Evolutionary conservation across 441 rosid genomes (phyloP).

Genomic region (Adansonia gregorii): DNA sequence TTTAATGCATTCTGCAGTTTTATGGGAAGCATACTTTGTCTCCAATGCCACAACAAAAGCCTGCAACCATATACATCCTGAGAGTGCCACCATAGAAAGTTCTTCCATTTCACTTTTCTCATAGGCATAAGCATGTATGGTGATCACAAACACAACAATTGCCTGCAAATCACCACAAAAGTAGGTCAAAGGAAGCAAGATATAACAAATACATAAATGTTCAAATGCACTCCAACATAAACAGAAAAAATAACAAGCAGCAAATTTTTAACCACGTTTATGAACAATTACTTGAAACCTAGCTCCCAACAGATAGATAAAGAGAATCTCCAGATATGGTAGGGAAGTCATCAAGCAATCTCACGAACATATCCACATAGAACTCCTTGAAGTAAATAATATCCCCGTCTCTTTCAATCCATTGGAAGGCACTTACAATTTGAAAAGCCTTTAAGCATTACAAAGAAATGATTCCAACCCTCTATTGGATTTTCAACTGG

Average conservation of each 20-base stretch:
- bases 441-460: constrained; percentile 13
- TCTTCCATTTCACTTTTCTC: constrained; percentile 98
- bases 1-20: constrained; percentile 6
- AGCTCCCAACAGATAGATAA: not conserved
- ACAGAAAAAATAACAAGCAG: not conserved
- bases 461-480: not conserved
- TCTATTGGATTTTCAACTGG: not conserved
- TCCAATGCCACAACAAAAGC: constrained; percentile 93
- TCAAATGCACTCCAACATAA: not conserved
- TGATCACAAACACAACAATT: constrained; percentile 80
- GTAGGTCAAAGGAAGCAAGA: constrained; percentile 23
- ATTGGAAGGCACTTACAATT: not conserved
- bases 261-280: not conserved
- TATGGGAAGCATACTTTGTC: constrained; percentile 77
- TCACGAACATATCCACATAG: not conserved
- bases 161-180: constrained; percentile 61
- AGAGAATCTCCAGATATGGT: constrained; percentile 7
- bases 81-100: constrained; percentile 94
- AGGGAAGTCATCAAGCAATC: not conserved
- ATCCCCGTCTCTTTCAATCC: not conserved
- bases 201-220: not conserved
- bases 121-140: constrained; percentile 77
- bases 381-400: not conserved
- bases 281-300: not conserved
- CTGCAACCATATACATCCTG: constrained; percentile 99